phyloP scores from a whole-genome alignment of 2,329 filamentous ascomycete genomes.

The Calonectria montana region DNA sequence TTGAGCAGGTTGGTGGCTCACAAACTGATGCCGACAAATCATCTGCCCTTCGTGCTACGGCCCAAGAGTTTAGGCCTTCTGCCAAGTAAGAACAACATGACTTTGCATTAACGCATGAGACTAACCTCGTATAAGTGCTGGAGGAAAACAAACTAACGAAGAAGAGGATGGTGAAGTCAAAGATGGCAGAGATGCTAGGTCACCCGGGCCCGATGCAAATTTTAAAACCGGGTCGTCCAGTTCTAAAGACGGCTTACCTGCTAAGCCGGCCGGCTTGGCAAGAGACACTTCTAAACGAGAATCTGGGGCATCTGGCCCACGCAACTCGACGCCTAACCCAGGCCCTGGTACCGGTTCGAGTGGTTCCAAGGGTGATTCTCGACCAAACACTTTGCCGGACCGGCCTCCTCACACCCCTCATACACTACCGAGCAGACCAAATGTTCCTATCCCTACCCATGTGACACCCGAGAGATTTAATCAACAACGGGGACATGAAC shows the following conservation, averaged over 20 bases:
- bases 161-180: constrained; percentile 81
- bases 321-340: constrained; percentile 42
- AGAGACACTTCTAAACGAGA: constrained; percentile 45
- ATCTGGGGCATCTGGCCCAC: constrained; percentile 32
- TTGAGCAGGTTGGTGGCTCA: constrained; percentile 41
- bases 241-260: constrained; percentile 49
- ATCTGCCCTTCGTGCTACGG: constrained; percentile 67
- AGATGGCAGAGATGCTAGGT: constrained; percentile 59
- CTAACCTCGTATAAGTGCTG: constrained; percentile 27
- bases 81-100: constrained; percentile 48
- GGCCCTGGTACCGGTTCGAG: constrained; percentile 28
- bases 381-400: constrained; percentile 52
- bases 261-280: constrained; percentile 43
- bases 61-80: constrained; percentile 73
- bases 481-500: constrained; percentile 54
- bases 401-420: constrained; percentile 50
- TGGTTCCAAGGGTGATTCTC: constrained; percentile 42
- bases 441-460: constrained; percentile 65
- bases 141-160: constrained; percentile 52
- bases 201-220: constrained; percentile 24
- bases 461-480: constrained; percentile 59
- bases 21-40: constrained; percentile 46
- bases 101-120: not conserved
- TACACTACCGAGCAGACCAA: constrained; percentile 67
- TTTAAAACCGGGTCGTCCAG: constrained; percentile 23